phyloP scores from a whole-genome alignment of 495 filamentous ascomycete species.

The Pseudomonodictys pantanalensis region DNA sequence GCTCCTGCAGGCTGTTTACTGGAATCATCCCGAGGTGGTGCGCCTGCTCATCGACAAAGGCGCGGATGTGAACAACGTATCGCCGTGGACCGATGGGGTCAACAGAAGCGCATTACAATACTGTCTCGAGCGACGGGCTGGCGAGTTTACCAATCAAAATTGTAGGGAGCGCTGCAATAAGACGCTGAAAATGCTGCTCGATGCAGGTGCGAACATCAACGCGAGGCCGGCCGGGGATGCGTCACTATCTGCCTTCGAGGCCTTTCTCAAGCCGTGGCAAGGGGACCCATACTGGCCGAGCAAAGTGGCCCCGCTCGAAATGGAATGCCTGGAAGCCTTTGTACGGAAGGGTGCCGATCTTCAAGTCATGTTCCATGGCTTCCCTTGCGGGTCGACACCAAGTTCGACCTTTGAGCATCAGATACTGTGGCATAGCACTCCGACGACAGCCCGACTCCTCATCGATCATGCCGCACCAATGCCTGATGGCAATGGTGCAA shows the following conservation, averaged over 20 bases:
- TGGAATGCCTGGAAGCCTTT: slow-evolving; percentile 19
- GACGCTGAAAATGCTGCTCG: slow-evolving; percentile 31
- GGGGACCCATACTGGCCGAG: slow-evolving; percentile 11
- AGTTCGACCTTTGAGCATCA: slow-evolving; percentile 27
- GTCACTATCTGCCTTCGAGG: slow-evolving; percentile 17
- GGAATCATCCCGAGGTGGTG: slow-evolving; percentile 21
- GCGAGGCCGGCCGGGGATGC: slow-evolving; percentile 1
- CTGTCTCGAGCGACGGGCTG: slow-evolving; percentile 14
- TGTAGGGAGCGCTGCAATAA: slow-evolving; percentile 9
- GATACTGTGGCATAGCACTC: slow-evolving; percentile 23
- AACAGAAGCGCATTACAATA: slow-evolving; percentile 23
- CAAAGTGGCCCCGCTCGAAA: slow-evolving; percentile 7
- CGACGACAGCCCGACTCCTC: slow-evolving; percentile 9
- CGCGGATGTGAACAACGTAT: slow-evolving; percentile 15
- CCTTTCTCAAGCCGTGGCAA: slow-evolving; percentile 27
- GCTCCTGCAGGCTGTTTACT: slow-evolving; percentile 25
- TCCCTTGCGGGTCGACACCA: slow-evolving; percentile 7
- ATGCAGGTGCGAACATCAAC: slow-evolving; percentile 30
- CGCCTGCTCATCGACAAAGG: slow-evolving; percentile 25
- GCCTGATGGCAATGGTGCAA: slow-evolving; percentile 17
- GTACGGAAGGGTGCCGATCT: slow-evolving; percentile 21
- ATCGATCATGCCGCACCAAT: slow-evolving; percentile 19
- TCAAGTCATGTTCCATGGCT: slow-evolving; percentile 1
- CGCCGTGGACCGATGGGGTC: not conserved
- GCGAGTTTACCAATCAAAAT: not conserved